Evolutionary conservation across 2,329 filamentous ascomycete genomes (phyloP).

Genomic region (Aspergillus tanneri): DNA sequence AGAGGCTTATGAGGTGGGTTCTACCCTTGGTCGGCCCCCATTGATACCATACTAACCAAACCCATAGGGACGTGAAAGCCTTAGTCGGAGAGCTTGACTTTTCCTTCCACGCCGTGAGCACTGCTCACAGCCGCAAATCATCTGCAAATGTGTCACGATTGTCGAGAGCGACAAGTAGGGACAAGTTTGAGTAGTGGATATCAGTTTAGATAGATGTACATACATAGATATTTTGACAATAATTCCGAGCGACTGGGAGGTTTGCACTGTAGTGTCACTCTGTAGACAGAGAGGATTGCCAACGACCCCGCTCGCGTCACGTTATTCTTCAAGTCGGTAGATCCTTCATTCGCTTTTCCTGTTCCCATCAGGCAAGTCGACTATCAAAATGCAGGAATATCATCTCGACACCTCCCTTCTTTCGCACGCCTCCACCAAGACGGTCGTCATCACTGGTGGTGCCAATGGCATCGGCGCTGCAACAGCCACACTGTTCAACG

Average conservation of each 20-base stretch:
- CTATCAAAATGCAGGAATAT: not conserved
- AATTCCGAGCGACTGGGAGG: too few relatives aligned
- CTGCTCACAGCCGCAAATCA: constrained; percentile 24
- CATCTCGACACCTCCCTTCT: not conserved
- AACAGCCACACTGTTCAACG: constrained; percentile 39
- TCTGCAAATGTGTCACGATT: constrained; percentile 26
- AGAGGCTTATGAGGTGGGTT: constrained; percentile 55
- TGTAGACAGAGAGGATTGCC: not conserved
- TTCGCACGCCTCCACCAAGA: constrained; percentile 26
- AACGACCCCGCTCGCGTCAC: constrained; percentile 1
- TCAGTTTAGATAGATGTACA: not conserved
- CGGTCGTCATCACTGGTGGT: constrained; percentile 43
- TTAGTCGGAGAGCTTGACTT: constrained; percentile 76
- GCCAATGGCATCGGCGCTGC: constrained; percentile 45
- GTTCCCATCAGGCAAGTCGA: not conserved
- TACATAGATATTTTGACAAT: too few relatives aligned
- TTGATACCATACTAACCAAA: not conserved
- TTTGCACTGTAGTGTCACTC: too few relatives aligned
- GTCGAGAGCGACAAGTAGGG: constrained; percentile 24
- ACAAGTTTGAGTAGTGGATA: constrained; percentile 28
- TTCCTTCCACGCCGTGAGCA: constrained; percentile 59
- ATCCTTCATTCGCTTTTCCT: not conserved
- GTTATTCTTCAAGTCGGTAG: not conserved
- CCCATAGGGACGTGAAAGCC: constrained; percentile 55
- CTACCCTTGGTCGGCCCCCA: not conserved